Evolutionary conservation across 306 rosid genomes (phyloP).

Genomic region (Mimosa bimucronata): DNA sequence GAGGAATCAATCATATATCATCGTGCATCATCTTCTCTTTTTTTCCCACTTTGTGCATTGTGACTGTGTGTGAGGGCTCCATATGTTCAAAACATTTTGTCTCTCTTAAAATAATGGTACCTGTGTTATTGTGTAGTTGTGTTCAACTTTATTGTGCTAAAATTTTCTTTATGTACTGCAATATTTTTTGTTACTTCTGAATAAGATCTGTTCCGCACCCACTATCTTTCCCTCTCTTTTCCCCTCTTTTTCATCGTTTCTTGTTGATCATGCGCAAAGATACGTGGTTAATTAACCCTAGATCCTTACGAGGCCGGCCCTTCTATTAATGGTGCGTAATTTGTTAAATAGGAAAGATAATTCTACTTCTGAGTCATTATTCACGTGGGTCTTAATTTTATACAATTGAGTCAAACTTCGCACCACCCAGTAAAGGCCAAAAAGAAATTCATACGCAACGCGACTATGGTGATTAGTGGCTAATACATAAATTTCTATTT

Average conservation of each 20-base stretch:
- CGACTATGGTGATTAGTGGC: background rate
- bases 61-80: background rate
- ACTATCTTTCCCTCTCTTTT: background rate
- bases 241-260: background rate
- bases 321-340: background rate
- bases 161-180: background rate
- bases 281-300: background rate
- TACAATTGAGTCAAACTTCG: background rate
- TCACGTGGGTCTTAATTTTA: constrained; percentile 4
- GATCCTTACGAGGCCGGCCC: background rate
- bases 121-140: too few species aligned
- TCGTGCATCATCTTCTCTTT: background rate
- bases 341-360: background rate
- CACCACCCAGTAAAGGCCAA: background rate
- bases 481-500: background rate
- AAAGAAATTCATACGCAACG: background rate
- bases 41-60: background rate
- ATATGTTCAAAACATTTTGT: background rate
- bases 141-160: background rate
- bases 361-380: background rate
- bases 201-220: background rate
- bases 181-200: background rate
- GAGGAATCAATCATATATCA: background rate
- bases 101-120: constrained; percentile 3
- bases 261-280: background rate